Percentiles rank a stretch among this genome's conserved stretches.
These are phyloP conservation scores for Diaporthe caulivora DNA, from an alignment of 2,329 filamentous ascomycete species.

Conservation along the genomic window DNA sequence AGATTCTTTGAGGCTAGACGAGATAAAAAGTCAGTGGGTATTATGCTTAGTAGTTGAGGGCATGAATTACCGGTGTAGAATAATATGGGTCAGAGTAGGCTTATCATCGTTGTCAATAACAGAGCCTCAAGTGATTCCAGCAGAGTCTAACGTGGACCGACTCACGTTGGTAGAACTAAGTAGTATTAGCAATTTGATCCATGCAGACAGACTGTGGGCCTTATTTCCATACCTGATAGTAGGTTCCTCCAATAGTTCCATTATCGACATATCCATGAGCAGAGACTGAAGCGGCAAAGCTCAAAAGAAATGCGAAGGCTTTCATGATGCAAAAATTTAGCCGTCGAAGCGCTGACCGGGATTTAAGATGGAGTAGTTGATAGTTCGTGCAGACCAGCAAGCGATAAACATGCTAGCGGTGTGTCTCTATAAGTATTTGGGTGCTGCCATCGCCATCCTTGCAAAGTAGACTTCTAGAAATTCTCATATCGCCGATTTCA, in stretches of 20 bases:
- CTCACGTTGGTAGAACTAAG: conserved; percentile 35
- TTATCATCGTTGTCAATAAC: neutral
- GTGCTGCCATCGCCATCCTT: neutral
- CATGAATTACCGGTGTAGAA: conserved; percentile 7
- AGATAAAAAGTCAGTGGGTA: neutral
- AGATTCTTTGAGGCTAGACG: conserved; percentile 60
- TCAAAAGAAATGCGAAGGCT: conserved; percentile 1
- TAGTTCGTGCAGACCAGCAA: neutral
- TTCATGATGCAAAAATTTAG: conserved; percentile 8
- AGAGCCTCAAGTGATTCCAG: neutral
- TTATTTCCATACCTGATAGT: conserved; percentile 22
- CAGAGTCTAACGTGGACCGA: neutral
- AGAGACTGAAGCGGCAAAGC: conserved; percentile 14
- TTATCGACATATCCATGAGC: conserved; percentile 36
- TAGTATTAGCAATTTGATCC: neutral
- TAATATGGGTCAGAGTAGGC: conserved; percentile 31
- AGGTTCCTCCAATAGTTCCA: conserved; percentile 30
- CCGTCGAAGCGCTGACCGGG: neutral
- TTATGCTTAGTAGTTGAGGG: neutral
- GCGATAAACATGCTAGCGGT: neutral
- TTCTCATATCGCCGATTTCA: neutral
- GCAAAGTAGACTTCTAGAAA: neutral
- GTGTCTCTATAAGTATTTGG: conserved; percentile 17
- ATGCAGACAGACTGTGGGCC: neutral
- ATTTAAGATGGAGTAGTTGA: neutral